phyloP scores from a whole-genome alignment of 768 basidiomycete genomes.

The Suillus fuscotomentosus region DNA sequence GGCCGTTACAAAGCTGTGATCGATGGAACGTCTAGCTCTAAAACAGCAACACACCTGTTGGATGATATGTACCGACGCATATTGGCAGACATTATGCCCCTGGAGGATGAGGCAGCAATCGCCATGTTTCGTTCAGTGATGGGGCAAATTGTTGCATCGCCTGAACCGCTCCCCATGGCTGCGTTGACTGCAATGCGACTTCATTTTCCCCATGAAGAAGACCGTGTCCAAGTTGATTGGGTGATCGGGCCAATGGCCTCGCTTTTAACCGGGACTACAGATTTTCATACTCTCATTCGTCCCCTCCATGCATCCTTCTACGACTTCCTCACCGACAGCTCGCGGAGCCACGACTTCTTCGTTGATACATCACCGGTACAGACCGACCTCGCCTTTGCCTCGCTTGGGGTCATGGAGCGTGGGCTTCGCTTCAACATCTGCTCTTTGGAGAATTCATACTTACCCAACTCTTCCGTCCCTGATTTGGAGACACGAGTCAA shows the following conservation, averaged over 20 bases:
- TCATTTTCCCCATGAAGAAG: not conserved
- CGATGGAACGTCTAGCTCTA: not conserved
- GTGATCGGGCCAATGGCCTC: slow-evolving; percentile 1
- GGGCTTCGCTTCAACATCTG: slow-evolving; percentile 13
- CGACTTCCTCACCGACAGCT: slow-evolving; percentile 20
- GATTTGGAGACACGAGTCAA: slow-evolving; percentile 13
- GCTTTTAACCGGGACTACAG: slow-evolving; percentile 1
- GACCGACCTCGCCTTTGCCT: slow-evolving; percentile 12
- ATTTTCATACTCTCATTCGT: slow-evolving; percentile 4
- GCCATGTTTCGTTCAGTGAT: slow-evolving; percentile 1
- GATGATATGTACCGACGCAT: slow-evolving; percentile 1
- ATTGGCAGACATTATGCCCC: not conserved
- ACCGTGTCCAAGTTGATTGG: not conserved
- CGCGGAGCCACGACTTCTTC: slow-evolving; percentile 13
- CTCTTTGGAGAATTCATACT: slow-evolving; percentile 24
- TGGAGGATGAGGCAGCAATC: not conserved
- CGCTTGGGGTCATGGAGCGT: slow-evolving; percentile 24
- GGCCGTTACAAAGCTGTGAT: too few relatives aligned
- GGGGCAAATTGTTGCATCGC: not conserved
- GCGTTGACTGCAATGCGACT: not conserved
- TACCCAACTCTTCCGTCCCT: slow-evolving; percentile 18
- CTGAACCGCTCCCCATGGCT: not conserved
- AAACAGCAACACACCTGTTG: not conserved
- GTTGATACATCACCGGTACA: not conserved
- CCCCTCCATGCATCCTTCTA: slow-evolving; percentile 26